Evolutionary conservation across 192 early-diverging fungal species (phyloP), one percentile per base, ranked within the genome.

Genomic region (Gaertneriomyces sp.): DNA sequence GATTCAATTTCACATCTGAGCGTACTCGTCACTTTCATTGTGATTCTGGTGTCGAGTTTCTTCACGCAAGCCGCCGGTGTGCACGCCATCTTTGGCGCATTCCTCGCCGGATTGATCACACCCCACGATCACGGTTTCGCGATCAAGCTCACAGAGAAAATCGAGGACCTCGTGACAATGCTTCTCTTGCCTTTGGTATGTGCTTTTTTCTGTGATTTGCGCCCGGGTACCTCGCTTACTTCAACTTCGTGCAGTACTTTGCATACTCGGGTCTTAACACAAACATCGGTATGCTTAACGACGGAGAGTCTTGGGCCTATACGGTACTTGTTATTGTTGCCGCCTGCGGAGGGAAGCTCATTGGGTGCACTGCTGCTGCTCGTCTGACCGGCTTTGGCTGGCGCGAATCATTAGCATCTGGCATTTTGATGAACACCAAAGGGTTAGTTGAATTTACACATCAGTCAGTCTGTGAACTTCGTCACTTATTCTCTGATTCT

Each of bases 361-460:
- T 85, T n/a, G 93, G 92, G 17, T 91, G 90, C 47, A 85, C 85
- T 0, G 8, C 78, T 6, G 87, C 91, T 0, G 88, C 91, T 5
- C 79, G 80, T 42, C 49, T 90, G 12, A 78, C 76, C 42, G 88
- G 87, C 11, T 83, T 93, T 61, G 80, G 81, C 17, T 90, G 86
- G 87, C 82, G 91, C 64, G 93, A 98, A 66, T 91, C 91, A 1
- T 72, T 89, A 10, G 82, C 92, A 0, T 82, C 96, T 46, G 95
- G 95, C 1, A 68, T 93, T 50, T 73, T 98, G 51, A 96, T 98
- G 94, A 96, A 92, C 80, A 92, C 90, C 68, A 96, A 96, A 76
- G 94, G 93, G 76, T 80, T 70, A 45, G 67, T 64, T 42, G 7
- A 0, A 49, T 25, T 0, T 64, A 16, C 33, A 45, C 14, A n/a